Percentiles rank a stretch among this genome's conserved stretches.
phyloP scores from a whole-genome alignment of 495 filamentous ascomycete species.

The Lichenothelia convexa region DNA sequence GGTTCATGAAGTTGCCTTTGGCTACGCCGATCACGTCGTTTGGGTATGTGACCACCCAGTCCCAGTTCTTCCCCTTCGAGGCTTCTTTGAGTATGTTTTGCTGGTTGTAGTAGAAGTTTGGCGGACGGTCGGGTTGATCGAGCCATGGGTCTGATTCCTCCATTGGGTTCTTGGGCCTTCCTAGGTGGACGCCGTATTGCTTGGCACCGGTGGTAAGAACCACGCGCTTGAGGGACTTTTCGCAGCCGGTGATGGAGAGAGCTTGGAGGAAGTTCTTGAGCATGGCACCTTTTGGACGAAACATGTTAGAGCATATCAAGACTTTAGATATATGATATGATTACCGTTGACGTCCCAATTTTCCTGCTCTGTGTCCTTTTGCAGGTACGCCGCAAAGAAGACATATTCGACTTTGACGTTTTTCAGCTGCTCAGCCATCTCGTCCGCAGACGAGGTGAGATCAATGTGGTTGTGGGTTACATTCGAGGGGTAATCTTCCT shows the following conservation, averaged over 20 bases:
- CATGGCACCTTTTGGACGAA: slow-evolving; percentile 20
- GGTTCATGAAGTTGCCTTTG: slow-evolving; percentile 39
- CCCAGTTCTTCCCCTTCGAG: slow-evolving; percentile 3
- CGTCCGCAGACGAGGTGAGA: slow-evolving; percentile 9
- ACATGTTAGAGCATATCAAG: too few species aligned
- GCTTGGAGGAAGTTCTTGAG: slow-evolving; percentile 33
- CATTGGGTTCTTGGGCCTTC: slow-evolving; percentile 27
- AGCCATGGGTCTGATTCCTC: slow-evolving; percentile 28
- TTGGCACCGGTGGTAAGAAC: slow-evolving; percentile 35
- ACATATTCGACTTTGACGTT: slow-evolving; percentile 10
- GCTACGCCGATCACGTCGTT: slow-evolving; percentile 34
- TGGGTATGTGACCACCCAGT: slow-evolving; percentile 32
- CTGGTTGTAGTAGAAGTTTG: slow-evolving; percentile 17
- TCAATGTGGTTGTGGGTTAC: slow-evolving; percentile 14
- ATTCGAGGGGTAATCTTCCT: slow-evolving; percentile 11
- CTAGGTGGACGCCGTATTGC: slow-evolving; percentile 39
- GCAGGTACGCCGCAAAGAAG: slow-evolving; percentile 16
- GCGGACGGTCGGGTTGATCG: slow-evolving; percentile 9
- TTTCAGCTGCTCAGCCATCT: slow-evolving; percentile 11
- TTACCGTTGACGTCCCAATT: slow-evolving; percentile 24
- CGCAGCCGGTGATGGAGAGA: slow-evolving; percentile 26
- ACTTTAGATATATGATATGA: slow-evolving; percentile 1
- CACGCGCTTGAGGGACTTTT: slow-evolving; percentile 28
- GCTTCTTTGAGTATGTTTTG: slow-evolving; percentile 9
- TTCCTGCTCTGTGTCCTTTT: slow-evolving; percentile 26